Conservation (phyloP, 2,329 filamentous ascomycete species). For the Alternaria conjuncta region DNA sequence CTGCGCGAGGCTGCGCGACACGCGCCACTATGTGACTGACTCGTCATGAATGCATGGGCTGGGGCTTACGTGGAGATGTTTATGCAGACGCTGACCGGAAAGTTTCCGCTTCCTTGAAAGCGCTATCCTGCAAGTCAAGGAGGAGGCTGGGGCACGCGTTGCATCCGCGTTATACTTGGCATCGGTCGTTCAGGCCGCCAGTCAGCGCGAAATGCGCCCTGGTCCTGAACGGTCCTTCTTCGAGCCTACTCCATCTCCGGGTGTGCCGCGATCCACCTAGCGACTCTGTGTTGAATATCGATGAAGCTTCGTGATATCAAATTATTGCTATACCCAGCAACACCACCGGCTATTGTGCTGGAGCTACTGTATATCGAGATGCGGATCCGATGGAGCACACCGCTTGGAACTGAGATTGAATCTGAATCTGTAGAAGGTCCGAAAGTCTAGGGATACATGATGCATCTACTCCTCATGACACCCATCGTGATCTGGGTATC, state of each 20-base stretch:
- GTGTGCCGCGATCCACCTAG: neutral
- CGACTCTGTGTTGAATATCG: neutral
- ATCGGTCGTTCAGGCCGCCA: neutral
- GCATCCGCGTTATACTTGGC: neutral
- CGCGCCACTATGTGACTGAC: neutral
- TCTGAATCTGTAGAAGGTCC: conserved; percentile 4
- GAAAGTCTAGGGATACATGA: conserved; percentile 4
- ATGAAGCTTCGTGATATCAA: neutral
- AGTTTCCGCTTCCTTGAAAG: neutral
- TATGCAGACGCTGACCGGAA: neutral
- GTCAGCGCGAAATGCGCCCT: neutral
- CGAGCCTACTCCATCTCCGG: neutral
- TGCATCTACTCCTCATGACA: neutral
- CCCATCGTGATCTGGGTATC: conserved; percentile 7
- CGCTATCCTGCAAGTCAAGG: neutral
- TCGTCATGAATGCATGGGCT: neutral
- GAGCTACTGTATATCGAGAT: neutral
- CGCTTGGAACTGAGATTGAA: neutral
- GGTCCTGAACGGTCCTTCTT: conserved; percentile 6
- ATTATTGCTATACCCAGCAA: neutral
- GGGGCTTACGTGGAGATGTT: neutral
- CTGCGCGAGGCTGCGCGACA: neutral
- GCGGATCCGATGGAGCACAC: conserved; percentile 4
- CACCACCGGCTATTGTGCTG: neutral
- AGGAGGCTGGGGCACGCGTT: neutral